These are phyloP conservation scores for Claviceps fusiformis DNA, from an alignment of 2,329 filamentous ascomycete genomes.

Conservation along the genomic window DNA sequence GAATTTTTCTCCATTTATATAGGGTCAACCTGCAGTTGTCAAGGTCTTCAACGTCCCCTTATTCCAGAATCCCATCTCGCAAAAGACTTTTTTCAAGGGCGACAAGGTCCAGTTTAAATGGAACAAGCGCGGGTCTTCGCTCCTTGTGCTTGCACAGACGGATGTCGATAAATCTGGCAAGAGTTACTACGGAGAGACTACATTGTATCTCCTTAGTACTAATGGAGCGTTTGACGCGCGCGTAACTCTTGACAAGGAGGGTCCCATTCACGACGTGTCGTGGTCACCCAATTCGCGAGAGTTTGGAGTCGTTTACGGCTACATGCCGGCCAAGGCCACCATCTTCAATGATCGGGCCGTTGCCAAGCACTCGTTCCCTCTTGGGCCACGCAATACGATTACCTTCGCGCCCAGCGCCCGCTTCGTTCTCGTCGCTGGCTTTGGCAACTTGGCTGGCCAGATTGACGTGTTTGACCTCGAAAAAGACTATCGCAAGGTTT, in stretches of 20 bases:
- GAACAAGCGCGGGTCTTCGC: conserved; percentile 81
- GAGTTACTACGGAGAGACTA: conserved; percentile 98
- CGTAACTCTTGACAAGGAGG: conserved; percentile 87
- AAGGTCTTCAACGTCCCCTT: conserved; percentile 90
- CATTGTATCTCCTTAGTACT: conserved; percentile 84
- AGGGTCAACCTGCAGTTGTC: conserved; percentile 81
- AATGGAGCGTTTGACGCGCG: conserved; percentile 87
- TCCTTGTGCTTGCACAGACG: conserved; percentile 92
- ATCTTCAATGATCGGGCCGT: conserved; percentile 89
- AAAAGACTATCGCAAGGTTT: conserved; percentile 84
- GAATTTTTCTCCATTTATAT: not conserved
- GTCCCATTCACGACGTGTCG: conserved; percentile 93
- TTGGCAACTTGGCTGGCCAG: conserved; percentile 92
- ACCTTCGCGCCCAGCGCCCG: conserved; percentile 86
- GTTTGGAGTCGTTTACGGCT: conserved; percentile 95
- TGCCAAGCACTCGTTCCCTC: conserved; percentile 69
- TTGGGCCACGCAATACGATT: conserved; percentile 87
- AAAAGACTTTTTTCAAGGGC: conserved; percentile 98
- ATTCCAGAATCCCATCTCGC: conserved; percentile 70
- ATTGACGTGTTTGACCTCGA: conserved; percentile 96
- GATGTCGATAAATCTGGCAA: conserved; percentile 97
- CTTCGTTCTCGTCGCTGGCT: conserved; percentile 87
- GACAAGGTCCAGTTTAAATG: conserved; percentile 98
- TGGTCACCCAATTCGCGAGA: conserved; percentile 98
- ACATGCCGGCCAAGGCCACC: conserved; percentile 97